These are phyloP conservation scores for Imleria badia DNA, from an alignment of 768 basidiomycete genomes.

Conservation along the genomic window DNA sequence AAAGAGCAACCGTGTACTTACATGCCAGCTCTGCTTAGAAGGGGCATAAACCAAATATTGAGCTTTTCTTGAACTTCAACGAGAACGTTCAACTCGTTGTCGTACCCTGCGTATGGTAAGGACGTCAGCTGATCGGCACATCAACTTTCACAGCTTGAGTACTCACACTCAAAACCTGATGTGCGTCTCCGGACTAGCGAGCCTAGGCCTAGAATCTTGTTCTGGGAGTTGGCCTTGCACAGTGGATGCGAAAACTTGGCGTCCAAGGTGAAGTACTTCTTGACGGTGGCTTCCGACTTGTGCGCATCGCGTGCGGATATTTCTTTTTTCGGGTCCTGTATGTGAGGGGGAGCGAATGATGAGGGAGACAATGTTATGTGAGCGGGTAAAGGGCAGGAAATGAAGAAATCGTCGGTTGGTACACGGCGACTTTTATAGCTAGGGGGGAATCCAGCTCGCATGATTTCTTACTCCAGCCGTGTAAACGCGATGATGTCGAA, in stretches of 20 bases:
- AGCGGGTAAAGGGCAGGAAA: background rate
- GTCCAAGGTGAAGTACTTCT: slow-evolving; percentile 52
- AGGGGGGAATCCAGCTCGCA: background rate
- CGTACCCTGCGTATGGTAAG: slow-evolving; percentile 42
- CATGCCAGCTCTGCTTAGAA: slow-evolving; percentile 47
- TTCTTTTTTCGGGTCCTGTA: slow-evolving; percentile 56
- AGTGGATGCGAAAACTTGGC: slow-evolving; percentile 61
- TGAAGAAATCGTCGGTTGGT: background rate
- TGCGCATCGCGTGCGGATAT: slow-evolving; percentile 48
- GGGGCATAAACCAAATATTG: slow-evolving; percentile 48
- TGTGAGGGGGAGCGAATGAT: slow-evolving; percentile 19
- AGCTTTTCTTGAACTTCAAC: slow-evolving; percentile 48
- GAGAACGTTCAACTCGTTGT: slow-evolving; percentile 38
- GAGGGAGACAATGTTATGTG: background rate
- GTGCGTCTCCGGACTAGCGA: slow-evolving; percentile 53
- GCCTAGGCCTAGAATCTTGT: slow-evolving; percentile 48
- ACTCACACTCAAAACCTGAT: slow-evolving; percentile 44
- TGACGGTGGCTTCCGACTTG: slow-evolving; percentile 46
- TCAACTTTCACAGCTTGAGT: background rate
- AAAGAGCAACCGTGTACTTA: slow-evolving; percentile 23
- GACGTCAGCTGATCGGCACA: background rate
- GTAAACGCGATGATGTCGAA: background rate
- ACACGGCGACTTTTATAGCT: slow-evolving; percentile 13
- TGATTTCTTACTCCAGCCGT: background rate
- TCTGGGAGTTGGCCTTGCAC: slow-evolving; percentile 54